phyloP scores from a whole-genome alignment of 1,284 basidiomycete genomes.

The Rhodofomes roseus region DNA sequence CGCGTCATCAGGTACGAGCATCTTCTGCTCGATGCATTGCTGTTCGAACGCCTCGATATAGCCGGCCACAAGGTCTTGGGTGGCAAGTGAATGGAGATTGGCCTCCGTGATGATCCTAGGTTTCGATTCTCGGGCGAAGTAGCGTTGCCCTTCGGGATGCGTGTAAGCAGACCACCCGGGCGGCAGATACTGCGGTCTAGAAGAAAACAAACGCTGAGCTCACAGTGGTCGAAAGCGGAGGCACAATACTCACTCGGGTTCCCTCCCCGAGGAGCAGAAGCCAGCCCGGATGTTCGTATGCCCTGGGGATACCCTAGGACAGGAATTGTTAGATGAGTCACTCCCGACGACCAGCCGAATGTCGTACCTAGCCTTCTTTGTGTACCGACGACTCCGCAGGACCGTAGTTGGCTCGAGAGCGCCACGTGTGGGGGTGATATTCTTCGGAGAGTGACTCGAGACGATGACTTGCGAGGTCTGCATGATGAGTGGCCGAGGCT shows the following conservation, averaged over 20 bases:
- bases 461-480: neutral
- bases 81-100: conserved; percentile 12
- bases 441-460: neutral
- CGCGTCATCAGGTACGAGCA: conserved; percentile 13
- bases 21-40: conserved; percentile 5
- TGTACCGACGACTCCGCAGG: neutral
- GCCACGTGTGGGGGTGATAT: neutral
- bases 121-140: conserved; percentile 16
- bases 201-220: neutral
- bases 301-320: conserved; percentile 10
- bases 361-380: neutral
- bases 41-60: conserved; percentile 13
- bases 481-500: neutral
- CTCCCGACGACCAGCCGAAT: neutral
- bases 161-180: conserved; percentile 15
- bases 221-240: neutral
- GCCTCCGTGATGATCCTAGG: conserved; percentile 23
- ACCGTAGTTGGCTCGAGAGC: neutral
- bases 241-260: conserved; percentile 18
- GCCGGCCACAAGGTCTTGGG: conserved; percentile 12
- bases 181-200: conserved; percentile 23
- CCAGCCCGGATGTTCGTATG: conserved; percentile 13
- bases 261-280: conserved; percentile 10
- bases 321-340: neutral
- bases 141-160: conserved; percentile 28